Percentiles rank a stretch among this genome's conserved stretches.
Conservation (phyloP, 768 basidiomycete genomes). For the Kondoa subrosea region DNA sequence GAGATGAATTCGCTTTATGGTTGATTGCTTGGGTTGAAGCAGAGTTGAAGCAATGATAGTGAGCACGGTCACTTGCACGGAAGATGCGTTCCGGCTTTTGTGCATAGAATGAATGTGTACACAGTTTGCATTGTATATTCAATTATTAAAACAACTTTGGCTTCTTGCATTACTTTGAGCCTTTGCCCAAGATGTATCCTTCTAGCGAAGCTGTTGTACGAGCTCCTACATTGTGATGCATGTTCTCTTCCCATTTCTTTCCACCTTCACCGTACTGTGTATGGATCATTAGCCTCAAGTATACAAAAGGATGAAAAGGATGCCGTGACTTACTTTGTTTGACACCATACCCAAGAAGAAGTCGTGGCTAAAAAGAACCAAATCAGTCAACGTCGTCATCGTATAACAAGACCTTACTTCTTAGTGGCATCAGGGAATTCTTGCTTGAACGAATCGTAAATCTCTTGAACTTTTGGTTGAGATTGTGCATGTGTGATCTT, state of each 20-base stretch:
- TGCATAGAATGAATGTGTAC: too few relatives aligned
- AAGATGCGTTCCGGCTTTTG: too few relatives aligned
- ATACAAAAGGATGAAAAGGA: too few relatives aligned
- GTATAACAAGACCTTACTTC: too few relatives aligned
- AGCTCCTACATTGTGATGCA: background rate
- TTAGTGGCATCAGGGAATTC: background rate
- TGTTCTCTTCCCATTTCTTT: constrained; percentile 4
- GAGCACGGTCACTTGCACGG: too few relatives aligned
- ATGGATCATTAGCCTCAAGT: background rate
- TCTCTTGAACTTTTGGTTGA: background rate
- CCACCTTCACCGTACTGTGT: constrained; percentile 7
- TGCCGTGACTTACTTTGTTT: background rate
- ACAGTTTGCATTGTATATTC: background rate
- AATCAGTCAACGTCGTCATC: too few relatives aligned
- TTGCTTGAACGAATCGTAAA: background rate
- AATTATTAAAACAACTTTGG: background rate
- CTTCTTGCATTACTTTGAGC: background rate
- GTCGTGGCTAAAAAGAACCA: constrained; percentile 6
- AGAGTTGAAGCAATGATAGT: background rate
- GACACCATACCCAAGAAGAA: constrained; percentile 4
- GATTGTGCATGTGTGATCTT: constrained; percentile 8
- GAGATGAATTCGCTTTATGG: too few relatives aligned
- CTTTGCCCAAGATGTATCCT: background rate
- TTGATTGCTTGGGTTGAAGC: too few relatives aligned
- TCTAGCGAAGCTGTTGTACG: background rate